Percentiles rank a stretch among this genome's conserved stretches.
Conservation (phyloP, 2,329 filamentous ascomycete genomes). For the Pseudogymnoascus sp. region DNA sequence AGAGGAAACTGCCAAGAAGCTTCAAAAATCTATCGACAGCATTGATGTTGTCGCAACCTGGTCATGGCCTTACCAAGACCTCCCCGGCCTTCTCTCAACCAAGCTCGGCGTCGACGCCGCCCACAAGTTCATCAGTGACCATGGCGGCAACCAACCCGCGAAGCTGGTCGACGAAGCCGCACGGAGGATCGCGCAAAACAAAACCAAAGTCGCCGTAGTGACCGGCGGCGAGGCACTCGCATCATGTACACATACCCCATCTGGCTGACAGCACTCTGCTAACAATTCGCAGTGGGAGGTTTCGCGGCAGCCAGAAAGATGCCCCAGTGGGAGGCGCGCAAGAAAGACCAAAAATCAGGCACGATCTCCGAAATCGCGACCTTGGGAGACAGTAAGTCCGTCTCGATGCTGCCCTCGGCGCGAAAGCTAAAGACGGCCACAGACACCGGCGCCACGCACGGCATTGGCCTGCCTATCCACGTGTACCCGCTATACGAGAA, state of each 20-base stretch:
- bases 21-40: constrained; percentile 46
- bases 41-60: constrained; percentile 54
- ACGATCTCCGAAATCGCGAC: constrained; percentile 43
- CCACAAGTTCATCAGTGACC: constrained; percentile 45
- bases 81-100: constrained; percentile 46
- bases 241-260: constrained; percentile 36
- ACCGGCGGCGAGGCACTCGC: constrained; percentile 59
- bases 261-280: constrained; percentile 24
- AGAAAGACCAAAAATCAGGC: constrained; percentile 39
- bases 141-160: constrained; percentile 58
- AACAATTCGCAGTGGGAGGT: constrained; percentile 38
- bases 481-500: constrained; percentile 63
- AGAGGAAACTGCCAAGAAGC: constrained; percentile 21
- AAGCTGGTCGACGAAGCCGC: constrained; percentile 57
- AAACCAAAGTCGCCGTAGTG: constrained; percentile 50
- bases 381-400: constrained; percentile 33
- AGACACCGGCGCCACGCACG: constrained; percentile 50
- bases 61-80: constrained; percentile 58
- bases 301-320: constrained; percentile 44
- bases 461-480: constrained; percentile 56
- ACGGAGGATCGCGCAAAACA: constrained; percentile 44
- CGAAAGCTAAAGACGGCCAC: constrained; percentile 10
- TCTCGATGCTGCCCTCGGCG: constrained; percentile 7
- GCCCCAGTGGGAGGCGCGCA: constrained; percentile 52
- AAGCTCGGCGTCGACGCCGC: constrained; percentile 40